Evolutionary conservation across 2,329 filamentous ascomycete genomes (phyloP).

Genomic region (Paecilomyces formosus): DNA sequence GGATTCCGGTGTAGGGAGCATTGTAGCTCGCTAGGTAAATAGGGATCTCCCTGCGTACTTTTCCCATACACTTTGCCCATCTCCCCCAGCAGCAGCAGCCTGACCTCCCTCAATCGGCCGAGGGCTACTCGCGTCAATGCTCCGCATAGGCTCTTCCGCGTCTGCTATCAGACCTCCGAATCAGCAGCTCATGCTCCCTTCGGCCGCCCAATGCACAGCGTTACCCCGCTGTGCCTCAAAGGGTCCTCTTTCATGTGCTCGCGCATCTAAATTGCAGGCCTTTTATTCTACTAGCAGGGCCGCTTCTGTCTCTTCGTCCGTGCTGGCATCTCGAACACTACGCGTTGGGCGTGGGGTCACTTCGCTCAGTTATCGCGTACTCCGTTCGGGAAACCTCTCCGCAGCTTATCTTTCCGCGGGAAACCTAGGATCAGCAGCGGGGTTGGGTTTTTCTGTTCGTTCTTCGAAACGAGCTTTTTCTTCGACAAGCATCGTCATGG

Average conservation of each 20-base stretch:
- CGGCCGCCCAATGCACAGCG: slow-evolving; percentile 13
- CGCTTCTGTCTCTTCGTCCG: slow-evolving; percentile 4
- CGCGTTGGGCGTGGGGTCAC: slow-evolving; percentile 9
- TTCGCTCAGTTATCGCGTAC: slow-evolving; percentile 10
- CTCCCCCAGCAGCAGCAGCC: neutral
- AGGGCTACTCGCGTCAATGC: slow-evolving; percentile 4
- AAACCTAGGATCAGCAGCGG: slow-evolving; percentile 9
- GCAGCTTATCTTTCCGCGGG: slow-evolving; percentile 9
- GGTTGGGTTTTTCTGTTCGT: slow-evolving; percentile 3
- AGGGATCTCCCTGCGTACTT: neutral
- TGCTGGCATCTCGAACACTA: slow-evolving; percentile 6
- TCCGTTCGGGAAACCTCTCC: slow-evolving; percentile 9
- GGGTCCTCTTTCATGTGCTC: slow-evolving; percentile 5
- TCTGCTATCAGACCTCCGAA: slow-evolving; percentile 1
- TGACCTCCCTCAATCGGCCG: slow-evolving; percentile 6
- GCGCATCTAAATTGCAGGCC: neutral
- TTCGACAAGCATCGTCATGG: slow-evolving; percentile 59
- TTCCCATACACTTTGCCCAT: neutral
- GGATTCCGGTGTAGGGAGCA: neutral
- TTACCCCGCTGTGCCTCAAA: slow-evolving; percentile 18
- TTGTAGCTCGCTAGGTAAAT: neutral
- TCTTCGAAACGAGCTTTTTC: slow-evolving; percentile 36
- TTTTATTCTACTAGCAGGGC: neutral
- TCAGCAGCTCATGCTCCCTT: slow-evolving; percentile 23
- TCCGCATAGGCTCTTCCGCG: neutral